Evolutionary conservation across 164 flowering plant genomes (phyloP), one percentile per base, ranked within the genome.

Genomic region (Kalanchoe fedtschenkoi): DNA sequence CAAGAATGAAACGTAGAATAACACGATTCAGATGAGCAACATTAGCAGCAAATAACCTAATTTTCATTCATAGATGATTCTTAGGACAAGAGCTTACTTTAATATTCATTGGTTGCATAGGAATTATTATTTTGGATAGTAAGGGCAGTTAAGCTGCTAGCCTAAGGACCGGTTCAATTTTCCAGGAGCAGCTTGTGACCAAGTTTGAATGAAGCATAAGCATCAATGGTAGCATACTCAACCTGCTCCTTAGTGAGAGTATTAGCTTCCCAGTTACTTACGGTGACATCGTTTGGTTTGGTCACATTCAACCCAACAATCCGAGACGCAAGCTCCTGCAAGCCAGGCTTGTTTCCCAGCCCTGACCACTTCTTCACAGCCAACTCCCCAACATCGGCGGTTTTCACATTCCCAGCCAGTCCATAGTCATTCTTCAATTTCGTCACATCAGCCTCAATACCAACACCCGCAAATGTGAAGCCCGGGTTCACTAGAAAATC

Each of bases 391-490:
- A 70, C 3, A 37, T 70, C 69, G 0, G 37, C 39, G 8, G 3
- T 34, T 9, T 41, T n/a, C 2, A 33, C 9, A 35, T n/a, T n/a
- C n/a, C 41, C 57, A 4, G 34, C 7, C 1, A 53, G 34, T 5
- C 58, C 60, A 70, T 62, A 62, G 0, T 66, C 73, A 1, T 53
- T 10, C 37, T 21, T 5, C 8, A 70, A 39, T 59, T 66, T 62
- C 34, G 34, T 2, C 0, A 22, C 21, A 35, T 57, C 65, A 10
- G 46, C 41, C 2, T 46, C 38, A 33, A 68, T 56, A 38, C 66
- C 64, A 32, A 72, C 37, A 2, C 71, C 71, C 14, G 65, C 66
- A 7, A 72, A 72, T 16, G 26, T 58, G 33, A 59, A 16, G n/a
- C 43, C 63, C 0, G 62, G 41, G 26, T 62, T 58, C n/a, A 2